These are phyloP conservation scores for Daldinia bambusicola DNA, from an alignment of 495 filamentous ascomycete genomes.

Conservation along the genomic window DNA sequence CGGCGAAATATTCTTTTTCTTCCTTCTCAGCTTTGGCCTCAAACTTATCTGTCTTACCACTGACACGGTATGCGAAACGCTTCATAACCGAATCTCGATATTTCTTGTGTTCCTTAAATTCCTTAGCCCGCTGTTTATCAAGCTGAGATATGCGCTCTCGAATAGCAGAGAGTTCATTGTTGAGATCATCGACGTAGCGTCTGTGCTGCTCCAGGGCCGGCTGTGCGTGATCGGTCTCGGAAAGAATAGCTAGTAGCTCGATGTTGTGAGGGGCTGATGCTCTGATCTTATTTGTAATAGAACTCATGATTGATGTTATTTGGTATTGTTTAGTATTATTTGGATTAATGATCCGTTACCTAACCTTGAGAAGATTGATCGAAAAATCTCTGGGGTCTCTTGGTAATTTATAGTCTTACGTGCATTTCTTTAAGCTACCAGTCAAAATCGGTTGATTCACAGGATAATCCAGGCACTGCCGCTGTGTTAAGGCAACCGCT, in stretches of 20 bases:
- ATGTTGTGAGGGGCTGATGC: conserved; percentile 47
- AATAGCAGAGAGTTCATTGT: conserved; percentile 44
- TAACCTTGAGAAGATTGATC: too few species aligned
- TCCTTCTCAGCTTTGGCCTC: conserved; percentile 57
- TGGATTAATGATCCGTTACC: too few species aligned
- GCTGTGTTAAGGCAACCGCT: conserved; percentile 21
- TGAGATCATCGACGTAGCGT: conserved; percentile 53
- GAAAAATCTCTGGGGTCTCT: neutral
- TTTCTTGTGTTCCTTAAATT: conserved; percentile 60
- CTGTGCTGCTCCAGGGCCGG: conserved; percentile 53
- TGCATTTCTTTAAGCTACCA: neutral
- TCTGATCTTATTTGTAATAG: conserved; percentile 35
- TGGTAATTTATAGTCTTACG: neutral
- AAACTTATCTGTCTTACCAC: conserved; percentile 56
- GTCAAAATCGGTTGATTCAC: neutral
- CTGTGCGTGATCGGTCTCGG: conserved; percentile 56
- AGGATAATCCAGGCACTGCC: conserved; percentile 15
- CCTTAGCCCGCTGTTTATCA: conserved; percentile 48
- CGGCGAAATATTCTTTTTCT: conserved; percentile 60
- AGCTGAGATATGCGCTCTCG: conserved; percentile 37
- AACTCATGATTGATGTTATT: conserved; percentile 26
- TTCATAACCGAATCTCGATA: conserved; percentile 59
- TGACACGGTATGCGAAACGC: conserved; percentile 57
- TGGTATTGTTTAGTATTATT: neutral
- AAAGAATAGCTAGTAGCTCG: conserved; percentile 51